These are phyloP conservation scores for Nicotiana tomentosiformis DNA, from an alignment of 257 asterid genomes.

Conservation along the genomic window DNA sequence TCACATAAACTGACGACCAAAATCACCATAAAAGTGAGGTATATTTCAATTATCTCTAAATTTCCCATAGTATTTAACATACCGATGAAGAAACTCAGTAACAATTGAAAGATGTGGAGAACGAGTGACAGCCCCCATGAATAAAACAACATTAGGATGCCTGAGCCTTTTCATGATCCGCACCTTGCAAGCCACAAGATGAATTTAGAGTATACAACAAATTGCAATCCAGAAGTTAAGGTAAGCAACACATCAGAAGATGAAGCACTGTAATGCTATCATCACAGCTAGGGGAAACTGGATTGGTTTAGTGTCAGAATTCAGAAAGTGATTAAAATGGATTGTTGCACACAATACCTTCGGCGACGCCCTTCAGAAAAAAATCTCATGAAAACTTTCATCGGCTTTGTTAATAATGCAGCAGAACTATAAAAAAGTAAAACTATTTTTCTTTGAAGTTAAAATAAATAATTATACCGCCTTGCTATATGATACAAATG, in stretches of 20 bases:
- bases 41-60: not conserved
- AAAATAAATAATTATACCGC: not conserved
- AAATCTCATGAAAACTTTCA: not conserved
- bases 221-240: slow-evolving; percentile 17
- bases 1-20: not conserved
- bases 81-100: slow-evolving; percentile 97
- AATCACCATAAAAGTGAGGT: not conserved
- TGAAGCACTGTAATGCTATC: not conserved
- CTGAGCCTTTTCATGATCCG: slow-evolving; percentile 82
- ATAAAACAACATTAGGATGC: slow-evolving; percentile 92
- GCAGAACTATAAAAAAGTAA: not conserved
- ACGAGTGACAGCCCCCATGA: slow-evolving; percentile 98
- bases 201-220: slow-evolving; percentile 11
- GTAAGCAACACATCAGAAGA: not conserved
- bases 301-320: not conserved
- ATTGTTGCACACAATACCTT: not conserved
- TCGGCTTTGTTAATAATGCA: not conserved
- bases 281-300: not conserved
- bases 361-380: not conserved
- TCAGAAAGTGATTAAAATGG: not conserved
- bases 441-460: no score
- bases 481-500: not conserved
- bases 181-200: slow-evolving; percentile 45
- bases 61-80: slow-evolving; percentile 23
- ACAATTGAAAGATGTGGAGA: slow-evolving; percentile 93